Percentiles rank a stretch among this genome's conserved stretches.
Conservation (phyloP, 2,329 filamentous ascomycete genomes). For the Teratosphaeria zuluensis region DNA sequence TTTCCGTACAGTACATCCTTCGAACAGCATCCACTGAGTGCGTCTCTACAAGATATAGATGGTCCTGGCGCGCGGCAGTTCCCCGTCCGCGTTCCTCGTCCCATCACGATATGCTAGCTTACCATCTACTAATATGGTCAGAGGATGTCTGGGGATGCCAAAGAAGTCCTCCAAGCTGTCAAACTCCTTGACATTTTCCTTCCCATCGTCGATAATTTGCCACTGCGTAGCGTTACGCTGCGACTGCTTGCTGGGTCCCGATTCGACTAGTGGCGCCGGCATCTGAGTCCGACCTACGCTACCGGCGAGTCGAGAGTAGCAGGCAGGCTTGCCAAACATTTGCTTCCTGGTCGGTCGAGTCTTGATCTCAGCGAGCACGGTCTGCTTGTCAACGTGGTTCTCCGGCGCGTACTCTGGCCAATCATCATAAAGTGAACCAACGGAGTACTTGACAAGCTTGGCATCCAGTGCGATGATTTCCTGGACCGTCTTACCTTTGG, state of each 20-base stretch:
- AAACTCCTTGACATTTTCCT: constrained; percentile 5
- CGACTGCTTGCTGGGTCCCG: neutral
- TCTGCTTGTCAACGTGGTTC: constrained; percentile 32
- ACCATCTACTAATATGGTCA: constrained; percentile 13
- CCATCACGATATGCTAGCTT: constrained; percentile 16
- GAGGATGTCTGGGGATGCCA: constrained; percentile 3
- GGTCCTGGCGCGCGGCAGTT: constrained; percentile 8
- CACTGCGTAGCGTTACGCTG: neutral
- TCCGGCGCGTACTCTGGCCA: constrained; percentile 17
- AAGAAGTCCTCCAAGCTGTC: constrained; percentile 12
- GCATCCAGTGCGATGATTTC: neutral
- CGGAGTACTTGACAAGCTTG: constrained; percentile 3
- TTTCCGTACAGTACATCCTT: neutral
- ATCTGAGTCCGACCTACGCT: neutral
- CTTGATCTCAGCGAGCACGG: constrained; percentile 48
- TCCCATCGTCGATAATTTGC: neutral
- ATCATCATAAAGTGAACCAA: constrained; percentile 11
- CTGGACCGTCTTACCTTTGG: neutral
- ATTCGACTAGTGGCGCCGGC: neutral
- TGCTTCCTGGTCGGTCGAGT: constrained; percentile 28
- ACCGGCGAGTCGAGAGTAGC: constrained; percentile 4
- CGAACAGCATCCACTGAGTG: neutral
- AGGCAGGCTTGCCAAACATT: constrained; percentile 14
- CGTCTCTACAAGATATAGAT: constrained; percentile 2
- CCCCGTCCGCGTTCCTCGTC: constrained; percentile 7